phyloP scores from a whole-genome alignment of 345 rosid genomes.

The Gossypium bickii region DNA sequence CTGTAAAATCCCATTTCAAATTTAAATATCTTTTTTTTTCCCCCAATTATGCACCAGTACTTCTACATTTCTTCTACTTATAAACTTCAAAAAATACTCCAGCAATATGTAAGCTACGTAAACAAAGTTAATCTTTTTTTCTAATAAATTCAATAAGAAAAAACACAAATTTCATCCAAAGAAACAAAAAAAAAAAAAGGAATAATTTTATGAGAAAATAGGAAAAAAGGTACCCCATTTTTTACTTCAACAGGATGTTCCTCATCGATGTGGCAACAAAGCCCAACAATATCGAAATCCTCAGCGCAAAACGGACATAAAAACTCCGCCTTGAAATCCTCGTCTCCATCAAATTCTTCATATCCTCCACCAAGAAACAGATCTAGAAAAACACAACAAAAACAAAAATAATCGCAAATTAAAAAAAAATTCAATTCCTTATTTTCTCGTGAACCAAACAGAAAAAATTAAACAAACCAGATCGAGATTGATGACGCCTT shows the following conservation, averaged over 20 bases:
- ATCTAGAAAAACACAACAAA: slow-evolving; percentile 28
- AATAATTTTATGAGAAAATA: not conserved
- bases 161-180: not conserved
- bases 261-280: slow-evolving; percentile 84
- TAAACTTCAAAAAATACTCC: not conserved
- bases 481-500: slow-evolving; percentile 40
- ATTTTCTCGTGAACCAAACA: not conserved
- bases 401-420: not conserved
- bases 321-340: slow-evolving; percentile 58
- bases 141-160: not conserved
- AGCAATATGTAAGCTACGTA: not conserved
- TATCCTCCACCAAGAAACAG: slow-evolving; percentile 44
- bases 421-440: not conserved
- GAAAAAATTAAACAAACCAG: slow-evolving; percentile 25
- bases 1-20: not conserved
- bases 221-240: slow-evolving; percentile 52
- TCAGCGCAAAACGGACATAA: slow-evolving; percentile 79
- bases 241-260: slow-evolving; percentile 83
- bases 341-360: slow-evolving; percentile 57
- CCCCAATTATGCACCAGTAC: not conserved
- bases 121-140: not conserved
- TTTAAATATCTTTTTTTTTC: not conserved
- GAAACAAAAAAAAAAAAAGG: not conserved
- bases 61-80: not conserved
- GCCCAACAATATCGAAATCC: slow-evolving; percentile 80